Conservation (phyloP, 129 eudicot genomes). For the Artemisia annua region DNA sequence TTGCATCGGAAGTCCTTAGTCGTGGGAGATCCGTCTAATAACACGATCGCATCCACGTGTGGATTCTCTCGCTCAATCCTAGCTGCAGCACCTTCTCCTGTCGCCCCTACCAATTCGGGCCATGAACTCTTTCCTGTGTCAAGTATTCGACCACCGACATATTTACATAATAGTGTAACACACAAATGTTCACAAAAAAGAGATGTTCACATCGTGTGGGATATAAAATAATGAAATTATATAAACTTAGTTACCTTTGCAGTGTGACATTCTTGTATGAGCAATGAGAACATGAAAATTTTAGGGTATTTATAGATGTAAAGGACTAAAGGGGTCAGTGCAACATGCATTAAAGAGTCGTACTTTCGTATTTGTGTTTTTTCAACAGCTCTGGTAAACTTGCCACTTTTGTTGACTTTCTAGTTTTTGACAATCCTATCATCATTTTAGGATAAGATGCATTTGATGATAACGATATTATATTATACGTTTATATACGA, state of each 20-base stretch:
- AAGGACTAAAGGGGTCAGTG: neutral
- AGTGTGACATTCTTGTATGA: slow-evolving; percentile 24
- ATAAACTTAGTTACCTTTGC: slow-evolving; percentile 16
- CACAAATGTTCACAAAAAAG: neutral
- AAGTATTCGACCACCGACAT: neutral
- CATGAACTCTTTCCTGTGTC: slow-evolving; percentile 46
- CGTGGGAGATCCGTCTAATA: slow-evolving; percentile 41
- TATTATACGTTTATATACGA: too few species aligned
- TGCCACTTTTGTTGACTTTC: too few species aligned
- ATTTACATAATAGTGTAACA: too few species aligned
- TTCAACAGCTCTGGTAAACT: too few species aligned
- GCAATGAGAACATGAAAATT: neutral
- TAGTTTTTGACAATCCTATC: too few species aligned
- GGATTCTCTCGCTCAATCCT: slow-evolving; percentile 49
- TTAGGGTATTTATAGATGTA: slow-evolving; percentile 18
- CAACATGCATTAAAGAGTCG: too few species aligned
- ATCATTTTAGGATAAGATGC: too few species aligned
- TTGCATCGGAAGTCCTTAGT: slow-evolving; percentile 46
- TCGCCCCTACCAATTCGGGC: slow-evolving; percentile 55
- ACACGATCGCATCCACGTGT: slow-evolving; percentile 40
- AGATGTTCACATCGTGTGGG: neutral
- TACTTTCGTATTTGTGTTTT: too few species aligned
- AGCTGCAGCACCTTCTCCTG: slow-evolving; percentile 35
- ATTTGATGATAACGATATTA: too few species aligned
- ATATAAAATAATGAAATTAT: neutral